phyloP scores from a whole-genome alignment of 306 rosid species.

The Cicer arietinum region DNA sequence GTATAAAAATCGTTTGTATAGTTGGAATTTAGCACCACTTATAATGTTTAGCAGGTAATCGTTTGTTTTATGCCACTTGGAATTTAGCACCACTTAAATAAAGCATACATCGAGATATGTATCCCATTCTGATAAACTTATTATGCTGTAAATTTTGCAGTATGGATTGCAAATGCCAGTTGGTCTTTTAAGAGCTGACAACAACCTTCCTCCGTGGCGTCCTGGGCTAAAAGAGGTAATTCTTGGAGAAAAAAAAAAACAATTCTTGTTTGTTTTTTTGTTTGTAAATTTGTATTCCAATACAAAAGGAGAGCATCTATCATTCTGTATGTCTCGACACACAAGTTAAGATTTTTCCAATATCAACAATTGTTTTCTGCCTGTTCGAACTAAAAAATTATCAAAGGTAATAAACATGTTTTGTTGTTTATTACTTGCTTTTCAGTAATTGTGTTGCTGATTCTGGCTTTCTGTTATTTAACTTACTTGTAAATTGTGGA shows the following conservation, averaged over 20 bases:
- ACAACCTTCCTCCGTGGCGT: constrained; percentile 99
- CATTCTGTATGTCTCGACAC: constrained; percentile 2
- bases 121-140: constrained; percentile 38
- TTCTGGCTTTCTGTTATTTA: constrained; percentile 14
- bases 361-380: constrained; percentile 1
- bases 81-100: too few relatives aligned
- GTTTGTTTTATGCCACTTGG: too few relatives aligned
- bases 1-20: constrained; percentile 8
- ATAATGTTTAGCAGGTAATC: too few relatives aligned
- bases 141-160: constrained; percentile 58
- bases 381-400: constrained; percentile 27
- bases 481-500: neutral
- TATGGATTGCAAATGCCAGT: constrained; percentile 83
- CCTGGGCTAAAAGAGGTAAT: constrained; percentile 83
- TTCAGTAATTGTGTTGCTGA: constrained; percentile 12
- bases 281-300: neutral
- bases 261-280: constrained; percentile 13
- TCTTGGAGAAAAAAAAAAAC: neutral
- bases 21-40: constrained; percentile 26
- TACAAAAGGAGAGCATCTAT: constrained; percentile 5
- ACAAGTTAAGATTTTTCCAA: constrained; percentile 17
- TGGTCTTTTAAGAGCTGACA: constrained; percentile 89
- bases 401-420: neutral
- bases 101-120: constrained; percentile 8
- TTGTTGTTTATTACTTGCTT: constrained; percentile 13